Base-by-base conservation (phyloP, 2,329 filamentous ascomycete species). In the Colletotrichum sp. region DNA sequence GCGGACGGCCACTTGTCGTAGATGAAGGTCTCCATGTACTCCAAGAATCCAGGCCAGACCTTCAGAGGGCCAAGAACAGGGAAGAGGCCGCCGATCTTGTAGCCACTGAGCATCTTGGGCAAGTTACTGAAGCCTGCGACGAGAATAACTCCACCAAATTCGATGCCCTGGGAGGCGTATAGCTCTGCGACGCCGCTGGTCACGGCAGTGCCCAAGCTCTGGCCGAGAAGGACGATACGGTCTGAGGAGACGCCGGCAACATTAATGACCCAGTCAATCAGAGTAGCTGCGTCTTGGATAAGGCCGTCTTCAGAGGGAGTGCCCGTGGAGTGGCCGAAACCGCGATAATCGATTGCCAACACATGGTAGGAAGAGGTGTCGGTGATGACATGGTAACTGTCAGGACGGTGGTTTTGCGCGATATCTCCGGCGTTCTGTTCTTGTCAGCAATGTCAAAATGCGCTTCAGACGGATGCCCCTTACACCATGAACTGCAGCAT, bases 281-380 rank as follows among this genome's bases (percentile, higher is more conserved):
- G 86, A 0, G 95, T 89, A 5, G 94, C 88, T 19, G 93, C 95
- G 82, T 99, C 96, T 6, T 91, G 91, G 71, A 98, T 95, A 9
- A 99, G 86, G 0, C 96, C 96, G 44, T 90, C 86, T 85, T 99
- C 96, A 0, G 93, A 93, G 1, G 96, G 96, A 6, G 85, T 86
- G n/a, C 96, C 95, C 1, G 93, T 95, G 11, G 95, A 97, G 52
- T 91, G 89, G 1, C 96, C 96, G 80, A 95, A 98, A 8, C 96
- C 96, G 22, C 96, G 94, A 85, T 98, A 98, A 87, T 98, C 96
- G 80, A 98, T 92, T 52, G 95, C 92, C n/a, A 98, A 88, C 61
- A 98, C 91, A 82, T 98, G 96, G 71, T 96, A 92, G 0, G 90
- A 90, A 3, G 94, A 94, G 4, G 93, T 92, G 69, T 94, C 91